Percentiles rank a stretch among this genome's conserved stretches.
phyloP scores from a whole-genome alignment of 1,284 basidiomycete genomes.

The Rhodotorula sp. region DNA sequence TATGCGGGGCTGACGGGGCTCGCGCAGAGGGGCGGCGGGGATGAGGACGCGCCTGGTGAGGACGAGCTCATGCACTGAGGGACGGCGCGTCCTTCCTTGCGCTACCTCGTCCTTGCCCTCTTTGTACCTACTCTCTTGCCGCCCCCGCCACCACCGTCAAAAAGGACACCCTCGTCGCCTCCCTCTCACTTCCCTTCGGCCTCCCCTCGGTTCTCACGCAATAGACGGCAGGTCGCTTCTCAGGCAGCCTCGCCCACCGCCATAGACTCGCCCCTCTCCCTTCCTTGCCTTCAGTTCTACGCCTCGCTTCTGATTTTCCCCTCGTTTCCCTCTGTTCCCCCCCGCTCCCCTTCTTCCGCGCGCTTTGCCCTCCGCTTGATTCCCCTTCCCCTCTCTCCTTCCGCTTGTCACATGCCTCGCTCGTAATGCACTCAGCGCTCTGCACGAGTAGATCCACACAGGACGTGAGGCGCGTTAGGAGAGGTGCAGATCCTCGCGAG shows the following conservation, averaged over 20 bases:
- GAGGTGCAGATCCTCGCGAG: too few relatives aligned
- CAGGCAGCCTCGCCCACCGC: neutral
- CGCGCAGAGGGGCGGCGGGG: neutral
- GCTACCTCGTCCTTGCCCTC: neutral
- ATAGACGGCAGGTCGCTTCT: neutral
- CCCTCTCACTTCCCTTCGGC: neutral
- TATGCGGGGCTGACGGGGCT: neutral
- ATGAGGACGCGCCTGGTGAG: neutral
- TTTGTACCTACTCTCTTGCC: neutral
- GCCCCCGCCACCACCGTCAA: neutral
- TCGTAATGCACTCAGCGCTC: too few relatives aligned
- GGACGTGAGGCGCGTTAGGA: too few relatives aligned
- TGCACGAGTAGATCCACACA: too few relatives aligned
- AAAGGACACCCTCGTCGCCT: neutral
- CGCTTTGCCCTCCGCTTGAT: neutral
- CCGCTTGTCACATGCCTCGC: too few relatives aligned
- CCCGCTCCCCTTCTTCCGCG: neutral
- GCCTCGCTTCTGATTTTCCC: neutral
- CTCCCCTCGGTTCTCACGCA: neutral
- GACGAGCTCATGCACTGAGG: neutral
- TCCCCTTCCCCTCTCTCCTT: neutral
- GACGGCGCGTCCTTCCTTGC: neutral
- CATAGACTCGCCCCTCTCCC: neutral
- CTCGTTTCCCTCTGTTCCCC: neutral
- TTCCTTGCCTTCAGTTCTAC: neutral